These are phyloP conservation scores for Calonectria ilicicola DNA, from an alignment of 2,329 filamentous ascomycete species.

Conservation along the genomic window DNA sequence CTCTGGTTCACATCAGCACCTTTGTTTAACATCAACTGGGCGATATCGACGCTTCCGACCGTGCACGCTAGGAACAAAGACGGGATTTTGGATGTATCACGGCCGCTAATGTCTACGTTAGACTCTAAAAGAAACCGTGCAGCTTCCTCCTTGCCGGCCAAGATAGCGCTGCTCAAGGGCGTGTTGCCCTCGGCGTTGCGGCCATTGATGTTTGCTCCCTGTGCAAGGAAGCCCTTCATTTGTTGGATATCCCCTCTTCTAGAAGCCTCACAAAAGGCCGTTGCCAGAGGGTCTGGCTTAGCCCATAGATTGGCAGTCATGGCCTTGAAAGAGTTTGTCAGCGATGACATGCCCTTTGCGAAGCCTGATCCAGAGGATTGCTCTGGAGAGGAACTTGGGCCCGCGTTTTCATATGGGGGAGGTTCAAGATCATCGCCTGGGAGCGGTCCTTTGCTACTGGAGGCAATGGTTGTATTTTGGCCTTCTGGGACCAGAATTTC, in stretches of 20 bases:
- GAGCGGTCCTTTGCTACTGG: conserved; percentile 30
- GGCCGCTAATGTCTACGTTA: conserved; percentile 44
- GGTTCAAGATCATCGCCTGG: conserved; percentile 29
- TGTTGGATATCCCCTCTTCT: conserved; percentile 48
- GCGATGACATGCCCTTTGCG: conserved; percentile 41
- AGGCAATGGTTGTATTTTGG: conserved; percentile 17
- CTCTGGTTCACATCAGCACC: conserved; percentile 47
- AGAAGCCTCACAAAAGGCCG: conserved; percentile 51
- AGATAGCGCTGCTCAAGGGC: conserved; percentile 50
- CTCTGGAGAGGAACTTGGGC: conserved; percentile 26
- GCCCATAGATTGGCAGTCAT: conserved; percentile 47
- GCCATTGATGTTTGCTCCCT: conserved; percentile 52
- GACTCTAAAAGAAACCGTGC: conserved; percentile 48
- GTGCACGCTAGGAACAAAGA: conserved; percentile 50
- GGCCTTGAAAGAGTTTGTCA: conserved; percentile 51
- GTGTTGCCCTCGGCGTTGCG: conserved; percentile 51
- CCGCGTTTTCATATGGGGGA: conserved; percentile 39
- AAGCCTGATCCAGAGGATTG: conserved; percentile 28
- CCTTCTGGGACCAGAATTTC: conserved; percentile 30
- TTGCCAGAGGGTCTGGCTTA: conserved; percentile 52
- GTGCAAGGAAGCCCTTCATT: conserved; percentile 46
- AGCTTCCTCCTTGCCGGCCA: conserved; percentile 45
- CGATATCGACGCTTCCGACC: conserved; percentile 43
- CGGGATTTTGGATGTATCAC: conserved; percentile 41
- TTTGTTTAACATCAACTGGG: conserved; percentile 42